Percentiles rank a stretch among this genome's conserved stretches.
Conservation (phyloP, 257 asterid species). For the Nicotiana sylvestris region DNA sequence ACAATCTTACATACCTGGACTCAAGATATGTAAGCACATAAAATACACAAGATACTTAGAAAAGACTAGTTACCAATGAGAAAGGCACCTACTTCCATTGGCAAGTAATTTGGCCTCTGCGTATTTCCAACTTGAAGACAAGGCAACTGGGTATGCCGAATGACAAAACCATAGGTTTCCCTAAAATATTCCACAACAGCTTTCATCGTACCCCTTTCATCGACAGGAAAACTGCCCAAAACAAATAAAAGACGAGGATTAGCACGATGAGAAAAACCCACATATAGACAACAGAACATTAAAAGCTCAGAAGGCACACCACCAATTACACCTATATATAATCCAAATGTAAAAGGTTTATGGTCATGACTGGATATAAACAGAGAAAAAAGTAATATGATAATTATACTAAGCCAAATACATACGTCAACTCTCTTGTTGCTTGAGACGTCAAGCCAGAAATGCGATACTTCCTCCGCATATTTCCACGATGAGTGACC, state of each 20-base stretch:
- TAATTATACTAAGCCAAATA: background rate
- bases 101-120: conserved; percentile 81
- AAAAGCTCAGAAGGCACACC: background rate
- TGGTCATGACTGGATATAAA: background rate
- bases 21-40: background rate
- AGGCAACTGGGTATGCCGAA: conserved; percentile 79
- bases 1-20: conserved; percentile 90
- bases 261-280: background rate
- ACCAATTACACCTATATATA: background rate
- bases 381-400: conserved; percentile 2
- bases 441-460: conserved; percentile 90
- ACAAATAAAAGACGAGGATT: conserved; percentile 8
- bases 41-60: background rate
- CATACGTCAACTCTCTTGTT: conserved; percentile 87
- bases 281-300: background rate
- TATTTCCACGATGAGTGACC: conserved; percentile 94
- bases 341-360: background rate
- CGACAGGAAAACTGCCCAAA: conserved; percentile 75
- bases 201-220: conserved; percentile 81
- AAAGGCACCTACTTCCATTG: conserved; percentile 72
- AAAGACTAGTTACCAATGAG: background rate
- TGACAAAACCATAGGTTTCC: conserved; percentile 75
- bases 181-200: conserved; percentile 79
- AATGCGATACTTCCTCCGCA: conserved; percentile 94
- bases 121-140: conserved; percentile 94